These are phyloP conservation scores for Cubamyces sp. DNA, from an alignment of 768 basidiomycete genomes.

Conservation along the genomic window DNA sequence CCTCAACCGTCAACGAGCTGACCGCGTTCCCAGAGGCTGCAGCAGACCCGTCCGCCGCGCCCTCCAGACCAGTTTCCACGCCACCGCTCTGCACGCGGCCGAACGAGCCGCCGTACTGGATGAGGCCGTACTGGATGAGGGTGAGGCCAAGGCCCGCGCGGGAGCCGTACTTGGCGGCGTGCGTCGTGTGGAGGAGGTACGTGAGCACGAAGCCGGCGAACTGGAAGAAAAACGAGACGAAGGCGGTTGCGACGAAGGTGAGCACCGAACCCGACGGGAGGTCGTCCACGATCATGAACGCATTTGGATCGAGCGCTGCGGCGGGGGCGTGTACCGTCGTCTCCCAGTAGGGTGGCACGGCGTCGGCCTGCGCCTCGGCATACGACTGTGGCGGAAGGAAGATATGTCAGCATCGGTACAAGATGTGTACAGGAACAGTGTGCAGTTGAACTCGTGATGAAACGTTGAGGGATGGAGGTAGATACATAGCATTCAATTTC, in stretches of 20 bases:
- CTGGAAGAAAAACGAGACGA: slow-evolving; percentile 96
- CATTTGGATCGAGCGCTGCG: slow-evolving; percentile 47
- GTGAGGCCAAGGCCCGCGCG: slow-evolving; percentile 96
- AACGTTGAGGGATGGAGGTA: not conserved
- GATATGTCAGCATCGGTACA: not conserved
- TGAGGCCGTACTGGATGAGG: slow-evolving; percentile 88
- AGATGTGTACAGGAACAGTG: too few species aligned
- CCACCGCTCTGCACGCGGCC: slow-evolving; percentile 15
- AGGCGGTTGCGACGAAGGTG: slow-evolving; percentile 75
- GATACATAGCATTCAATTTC: not conserved
- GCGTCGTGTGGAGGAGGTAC: slow-evolving; percentile 88
- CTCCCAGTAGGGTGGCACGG: slow-evolving; percentile 96
- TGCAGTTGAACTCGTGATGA: too few species aligned
- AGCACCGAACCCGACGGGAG: slow-evolving; percentile 81
- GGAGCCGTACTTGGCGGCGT: slow-evolving; percentile 92
- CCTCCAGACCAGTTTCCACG: slow-evolving; percentile 5
- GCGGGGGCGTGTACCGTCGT: slow-evolving; percentile 86
- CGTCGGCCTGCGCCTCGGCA: slow-evolving; percentile 82
- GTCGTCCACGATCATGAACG: slow-evolving; percentile 87
- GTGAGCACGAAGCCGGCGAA: slow-evolving; percentile 93
- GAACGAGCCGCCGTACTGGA: slow-evolving; percentile 21
- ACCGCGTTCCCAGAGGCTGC: too few species aligned
- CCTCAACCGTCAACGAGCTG: slow-evolving; percentile 9
- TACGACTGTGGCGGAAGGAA: slow-evolving; percentile 65
- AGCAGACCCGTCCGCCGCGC: slow-evolving; percentile 5